A percentile compares a stretch with the other conserved stretches of the same genome.
Evolutionary conservation across 129 eudicot species (phyloP).

Genomic region (Tagetes patula): DNA sequence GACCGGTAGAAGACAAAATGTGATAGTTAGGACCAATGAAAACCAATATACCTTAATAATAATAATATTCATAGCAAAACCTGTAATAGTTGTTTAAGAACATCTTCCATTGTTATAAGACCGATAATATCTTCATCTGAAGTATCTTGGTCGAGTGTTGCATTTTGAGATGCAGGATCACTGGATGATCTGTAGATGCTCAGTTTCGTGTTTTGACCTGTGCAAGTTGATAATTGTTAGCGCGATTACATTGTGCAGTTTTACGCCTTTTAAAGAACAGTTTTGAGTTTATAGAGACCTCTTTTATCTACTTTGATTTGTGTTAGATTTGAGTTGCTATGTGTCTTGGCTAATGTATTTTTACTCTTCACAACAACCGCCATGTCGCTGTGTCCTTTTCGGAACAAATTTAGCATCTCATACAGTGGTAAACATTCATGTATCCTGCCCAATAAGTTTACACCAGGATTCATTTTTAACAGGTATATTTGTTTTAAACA

Average conservation of each 20-base stretch:
- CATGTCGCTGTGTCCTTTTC: constrained; percentile 78
- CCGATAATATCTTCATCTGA: constrained; percentile 70
- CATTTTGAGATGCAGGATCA: constrained; percentile 27
- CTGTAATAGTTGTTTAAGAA: constrained; percentile 72
- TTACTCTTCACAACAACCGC: constrained; percentile 60
- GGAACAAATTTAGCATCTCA: constrained; percentile 74
- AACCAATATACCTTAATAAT: background rate
- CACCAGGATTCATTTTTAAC: background rate
- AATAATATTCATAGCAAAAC: constrained; percentile 29
- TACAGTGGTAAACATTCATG: constrained; percentile 62
- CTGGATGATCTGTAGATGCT: constrained; percentile 38
- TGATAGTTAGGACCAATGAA: no score
- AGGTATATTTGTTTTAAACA: no score
- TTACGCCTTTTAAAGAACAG: background rate
- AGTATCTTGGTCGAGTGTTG: constrained; percentile 26
- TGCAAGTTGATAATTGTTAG: constrained; percentile 14
- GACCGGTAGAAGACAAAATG: no score
- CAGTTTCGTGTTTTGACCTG: constrained; percentile 37
- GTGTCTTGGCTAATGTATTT: constrained; percentile 26
- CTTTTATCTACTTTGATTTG: constrained; percentile 36
- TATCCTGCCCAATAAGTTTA: constrained; percentile 44
- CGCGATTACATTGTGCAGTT: background rate
- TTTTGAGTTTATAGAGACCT: constrained; percentile 30
- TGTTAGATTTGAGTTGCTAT: constrained; percentile 20
- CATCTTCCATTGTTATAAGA: constrained; percentile 86